Evolutionary conservation across 805 yeast genomes (phyloP).

Genomic region (Candida saitoana): DNA sequence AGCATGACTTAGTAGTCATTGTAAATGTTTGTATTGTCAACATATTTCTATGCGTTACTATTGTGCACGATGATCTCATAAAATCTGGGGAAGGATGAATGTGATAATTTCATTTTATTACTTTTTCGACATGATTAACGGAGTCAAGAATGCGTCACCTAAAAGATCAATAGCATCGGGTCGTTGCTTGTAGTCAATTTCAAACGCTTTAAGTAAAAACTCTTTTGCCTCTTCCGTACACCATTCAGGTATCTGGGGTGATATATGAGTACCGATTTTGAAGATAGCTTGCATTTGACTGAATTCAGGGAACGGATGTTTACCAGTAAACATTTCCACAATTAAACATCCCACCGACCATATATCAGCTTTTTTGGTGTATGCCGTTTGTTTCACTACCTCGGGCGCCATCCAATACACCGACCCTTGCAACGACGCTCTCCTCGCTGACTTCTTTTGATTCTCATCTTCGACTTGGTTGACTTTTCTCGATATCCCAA

Average conservation of each 20-base stretch:
- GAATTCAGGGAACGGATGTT: constrained; percentile 92
- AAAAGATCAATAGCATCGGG: constrained; percentile 70
- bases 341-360: constrained; percentile 97
- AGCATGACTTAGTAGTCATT: no score
- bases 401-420: constrained; percentile 99
- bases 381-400: constrained; percentile 88
- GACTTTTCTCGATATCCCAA: constrained; percentile 64
- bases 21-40: background rate
- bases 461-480: constrained; percentile 17
- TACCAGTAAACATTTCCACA: constrained; percentile 93
- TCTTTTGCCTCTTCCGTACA: constrained; percentile 64
- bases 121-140: constrained; percentile 41
- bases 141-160: constrained; percentile 57
- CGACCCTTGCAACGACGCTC: constrained; percentile 90
- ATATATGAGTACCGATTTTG: constrained; percentile 79
- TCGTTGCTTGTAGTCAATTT: constrained; percentile 66
- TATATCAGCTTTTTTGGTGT: constrained; percentile 89
- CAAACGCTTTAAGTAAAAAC: constrained; percentile 66
- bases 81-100: background rate
- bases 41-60: background rate
- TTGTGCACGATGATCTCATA: constrained; percentile 1
- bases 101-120: constrained; percentile 5
- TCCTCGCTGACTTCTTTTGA: constrained; percentile 34
- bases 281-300: constrained; percentile 97
- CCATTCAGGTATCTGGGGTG: constrained; percentile 77